Evolutionary conservation across 2,329 filamentous ascomycete genomes (phyloP).

Genomic region (Fusarium tricinctum): DNA sequence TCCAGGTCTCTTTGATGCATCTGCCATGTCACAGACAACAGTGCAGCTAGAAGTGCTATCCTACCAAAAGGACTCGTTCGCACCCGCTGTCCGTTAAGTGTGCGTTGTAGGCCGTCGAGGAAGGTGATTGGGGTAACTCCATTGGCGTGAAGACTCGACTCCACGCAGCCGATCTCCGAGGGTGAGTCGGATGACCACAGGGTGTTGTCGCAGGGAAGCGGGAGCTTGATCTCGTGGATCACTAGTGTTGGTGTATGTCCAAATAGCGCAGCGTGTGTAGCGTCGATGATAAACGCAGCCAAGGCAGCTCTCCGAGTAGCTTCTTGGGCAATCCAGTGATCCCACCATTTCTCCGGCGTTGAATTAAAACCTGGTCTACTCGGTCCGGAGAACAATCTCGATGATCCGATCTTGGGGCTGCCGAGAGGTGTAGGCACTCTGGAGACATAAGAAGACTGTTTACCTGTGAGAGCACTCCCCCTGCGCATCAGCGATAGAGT

Average conservation of each 20-base stretch:
- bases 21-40: conserved; percentile 49
- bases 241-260: conserved; percentile 50
- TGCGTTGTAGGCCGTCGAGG: conserved; percentile 48
- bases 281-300: conserved; percentile 49
- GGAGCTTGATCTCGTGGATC: conserved; percentile 50
- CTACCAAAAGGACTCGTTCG: conserved; percentile 49
- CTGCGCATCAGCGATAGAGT: conserved; percentile 49
- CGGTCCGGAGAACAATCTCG: conserved; percentile 27
- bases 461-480: conserved; percentile 48
- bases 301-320: conserved; percentile 49
- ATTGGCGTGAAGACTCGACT: conserved; percentile 49
- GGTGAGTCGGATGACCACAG: conserved; percentile 50
- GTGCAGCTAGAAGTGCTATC: conserved; percentile 45
- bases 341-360: conserved; percentile 50
- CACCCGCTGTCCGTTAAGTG: conserved; percentile 48
- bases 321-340: conserved; percentile 51
- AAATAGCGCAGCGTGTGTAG: conserved; percentile 49
- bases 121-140: conserved; percentile 49
- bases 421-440: conserved; percentile 44
- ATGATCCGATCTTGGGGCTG: conserved; percentile 42
- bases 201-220: conserved; percentile 49
- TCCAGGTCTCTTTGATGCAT: conserved; percentile 50
- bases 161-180: conserved; percentile 49
- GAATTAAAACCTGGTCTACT: conserved; percentile 40
- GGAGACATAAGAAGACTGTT: conserved; percentile 48